Conservation (phyloP, 495 filamentous ascomycete species). For the Tuber calosporum region DNA sequence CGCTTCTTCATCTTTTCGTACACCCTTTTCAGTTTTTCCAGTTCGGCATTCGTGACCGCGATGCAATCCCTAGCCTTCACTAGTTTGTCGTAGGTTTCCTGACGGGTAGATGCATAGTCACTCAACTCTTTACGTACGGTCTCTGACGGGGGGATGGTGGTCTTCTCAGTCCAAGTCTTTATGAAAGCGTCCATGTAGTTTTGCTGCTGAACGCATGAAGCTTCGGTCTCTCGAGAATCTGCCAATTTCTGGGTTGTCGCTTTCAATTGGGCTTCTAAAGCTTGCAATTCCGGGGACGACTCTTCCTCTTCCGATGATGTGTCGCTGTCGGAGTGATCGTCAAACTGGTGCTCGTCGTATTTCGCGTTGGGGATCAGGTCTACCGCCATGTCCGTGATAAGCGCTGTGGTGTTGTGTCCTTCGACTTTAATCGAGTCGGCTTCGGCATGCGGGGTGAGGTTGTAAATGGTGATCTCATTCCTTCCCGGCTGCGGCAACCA, state of each 20-base stretch:
- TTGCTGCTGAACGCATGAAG: not conserved
- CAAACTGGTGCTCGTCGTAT: slow-evolving; percentile 53
- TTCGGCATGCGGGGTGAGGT: slow-evolving; percentile 58
- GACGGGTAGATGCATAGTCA: not conserved
- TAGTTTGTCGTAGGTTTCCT: slow-evolving; percentile 9
- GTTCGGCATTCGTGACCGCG: not conserved
- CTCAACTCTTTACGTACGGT: not conserved
- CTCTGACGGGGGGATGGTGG: not conserved
- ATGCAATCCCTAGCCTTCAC: not conserved
- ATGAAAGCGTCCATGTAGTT: slow-evolving; percentile 1
- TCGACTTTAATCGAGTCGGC: slow-evolving; percentile 65
- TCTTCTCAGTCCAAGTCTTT: not conserved
- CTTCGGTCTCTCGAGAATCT: not conserved
- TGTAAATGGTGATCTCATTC: slow-evolving; percentile 60
- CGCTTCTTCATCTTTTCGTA: slow-evolving; percentile 40
- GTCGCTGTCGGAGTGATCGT: slow-evolving; percentile 44
- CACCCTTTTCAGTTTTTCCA: slow-evolving; percentile 44
- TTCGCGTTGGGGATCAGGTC: slow-evolving; percentile 56
- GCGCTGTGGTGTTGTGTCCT: slow-evolving; percentile 53
- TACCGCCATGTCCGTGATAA: slow-evolving; percentile 61
- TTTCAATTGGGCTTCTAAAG: not conserved
- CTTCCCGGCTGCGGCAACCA: slow-evolving; percentile 48
- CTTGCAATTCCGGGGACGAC: not conserved
- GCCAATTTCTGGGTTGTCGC: not conserved
- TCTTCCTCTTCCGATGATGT: not conserved